Conservation (phyloP, 495 filamentous ascomycete species). For the Antarctomyces pellizariae region DNA sequence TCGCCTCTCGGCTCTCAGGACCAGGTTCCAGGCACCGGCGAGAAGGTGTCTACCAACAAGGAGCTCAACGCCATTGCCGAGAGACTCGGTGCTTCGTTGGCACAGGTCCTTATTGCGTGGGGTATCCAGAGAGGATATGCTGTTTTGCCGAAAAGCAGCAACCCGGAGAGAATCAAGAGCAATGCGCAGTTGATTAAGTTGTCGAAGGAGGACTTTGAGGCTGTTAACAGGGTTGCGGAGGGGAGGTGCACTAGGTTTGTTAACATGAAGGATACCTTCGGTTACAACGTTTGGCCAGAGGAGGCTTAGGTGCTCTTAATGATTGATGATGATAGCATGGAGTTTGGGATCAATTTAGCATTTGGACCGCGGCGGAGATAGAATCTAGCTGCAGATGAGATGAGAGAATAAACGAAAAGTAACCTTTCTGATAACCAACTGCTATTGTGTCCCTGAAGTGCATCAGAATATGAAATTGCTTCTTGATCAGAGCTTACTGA, state of each 20-base stretch:
- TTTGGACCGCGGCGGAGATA: no score
- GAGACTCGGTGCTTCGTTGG: conserved; percentile 16
- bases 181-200: conserved; percentile 15
- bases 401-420: no score
- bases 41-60: conserved; percentile 34
- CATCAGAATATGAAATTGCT: no score
- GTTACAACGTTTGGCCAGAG: conserved; percentile 12
- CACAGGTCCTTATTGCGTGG: conserved; percentile 22
- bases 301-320: no score
- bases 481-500: no score
- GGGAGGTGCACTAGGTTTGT: conserved; percentile 45
- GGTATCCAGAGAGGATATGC: conserved; percentile 25
- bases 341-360: no score
- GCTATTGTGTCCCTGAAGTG: no score
- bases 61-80: conserved; percentile 23
- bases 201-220: conserved; percentile 16
- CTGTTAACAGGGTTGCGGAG: conserved; percentile 34
- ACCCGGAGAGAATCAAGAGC: conserved; percentile 19
- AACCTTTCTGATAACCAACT: no score
- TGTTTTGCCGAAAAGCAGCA: conserved; percentile 25
- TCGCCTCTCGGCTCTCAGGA: conserved; percentile 34
- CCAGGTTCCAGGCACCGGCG: conserved; percentile 42
- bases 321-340: no score
- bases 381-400: no score
- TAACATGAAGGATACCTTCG: conserved; percentile 46